Percentiles rank a stretch among this genome's conserved stretches.
Conservation (phyloP, 2,329 filamentous ascomycete genomes). For the Colletotrichum sp. region DNA sequence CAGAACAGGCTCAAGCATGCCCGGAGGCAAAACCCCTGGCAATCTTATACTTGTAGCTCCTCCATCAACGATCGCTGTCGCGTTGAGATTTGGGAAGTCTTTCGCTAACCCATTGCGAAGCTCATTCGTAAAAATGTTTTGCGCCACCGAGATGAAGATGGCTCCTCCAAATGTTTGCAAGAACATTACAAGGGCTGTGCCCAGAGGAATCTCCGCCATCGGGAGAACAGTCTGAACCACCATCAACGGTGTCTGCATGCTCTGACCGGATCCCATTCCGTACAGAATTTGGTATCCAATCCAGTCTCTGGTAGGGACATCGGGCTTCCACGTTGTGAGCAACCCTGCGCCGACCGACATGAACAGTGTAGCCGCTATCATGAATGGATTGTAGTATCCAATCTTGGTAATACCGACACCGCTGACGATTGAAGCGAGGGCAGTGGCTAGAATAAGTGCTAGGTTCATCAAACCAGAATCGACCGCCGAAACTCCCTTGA, state of each 20-base stretch:
- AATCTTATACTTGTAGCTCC: slow-evolving; percentile 2
- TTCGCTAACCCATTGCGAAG: background rate
- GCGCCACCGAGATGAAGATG: slow-evolving; percentile 10
- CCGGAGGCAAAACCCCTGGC: background rate
- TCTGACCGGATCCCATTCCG: slow-evolving; percentile 27
- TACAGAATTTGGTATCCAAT: slow-evolving; percentile 28
- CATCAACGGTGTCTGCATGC: slow-evolving; percentile 26
- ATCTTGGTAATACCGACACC: slow-evolving; percentile 30
- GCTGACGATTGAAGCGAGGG: slow-evolving; percentile 25
- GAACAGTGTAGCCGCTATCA: slow-evolving; percentile 32
- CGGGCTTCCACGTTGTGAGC: background rate
- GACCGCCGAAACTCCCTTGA: slow-evolving; percentile 32
- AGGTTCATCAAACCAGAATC: slow-evolving; percentile 35
- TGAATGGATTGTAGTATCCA: slow-evolving; percentile 39
- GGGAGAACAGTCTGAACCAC: slow-evolving; percentile 27
- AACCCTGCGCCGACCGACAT: slow-evolving; percentile 27
- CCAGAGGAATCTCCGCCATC: background rate
- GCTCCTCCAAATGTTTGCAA: slow-evolving; percentile 12
- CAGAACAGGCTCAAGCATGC: background rate
- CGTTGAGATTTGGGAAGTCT: background rate
- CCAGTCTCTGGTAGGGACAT: slow-evolving; percentile 3
- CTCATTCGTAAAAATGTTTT: slow-evolving; percentile 10
- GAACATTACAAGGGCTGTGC: slow-evolving; percentile 13
- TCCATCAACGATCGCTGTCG: background rate
- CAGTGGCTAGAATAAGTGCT: slow-evolving; percentile 32